A percentile compares a stretch with the other conserved stretches of the same genome.
Evolutionary conservation across 1,139 yeast species (phyloP).

Genomic region (Nakaseomyces delphensis): DNA sequence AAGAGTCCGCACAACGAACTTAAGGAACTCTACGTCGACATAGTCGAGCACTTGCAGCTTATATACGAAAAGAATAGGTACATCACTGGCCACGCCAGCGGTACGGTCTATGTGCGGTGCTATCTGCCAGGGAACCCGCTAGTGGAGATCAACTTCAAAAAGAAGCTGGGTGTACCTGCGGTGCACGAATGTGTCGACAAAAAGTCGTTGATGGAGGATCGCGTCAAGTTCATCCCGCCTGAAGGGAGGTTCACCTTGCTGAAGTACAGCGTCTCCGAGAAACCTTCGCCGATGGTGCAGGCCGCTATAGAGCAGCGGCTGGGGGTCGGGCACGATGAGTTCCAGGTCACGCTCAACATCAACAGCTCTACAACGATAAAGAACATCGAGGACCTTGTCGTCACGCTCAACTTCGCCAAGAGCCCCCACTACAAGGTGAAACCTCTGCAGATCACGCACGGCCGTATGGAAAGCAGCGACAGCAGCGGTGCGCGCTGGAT

Average conservation of each 20-base stretch:
- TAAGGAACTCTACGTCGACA: slow-evolving; percentile 76
- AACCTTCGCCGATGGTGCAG: slow-evolving; percentile 40
- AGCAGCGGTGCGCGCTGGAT: slow-evolving; percentile 62
- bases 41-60: slow-evolving; percentile 50
- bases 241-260: slow-evolving; percentile 67
- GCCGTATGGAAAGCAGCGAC: slow-evolving; percentile 32
- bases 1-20: slow-evolving; percentile 52
- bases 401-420: slow-evolving; percentile 41
- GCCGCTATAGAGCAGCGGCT: slow-evolving; percentile 52
- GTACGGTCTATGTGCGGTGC: slow-evolving; percentile 54
- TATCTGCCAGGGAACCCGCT: slow-evolving; percentile 71
- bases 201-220: slow-evolving; percentile 9
- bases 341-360: slow-evolving; percentile 60
- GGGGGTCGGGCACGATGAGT: slow-evolving; percentile 59
- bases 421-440: slow-evolving; percentile 17
- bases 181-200: slow-evolving; percentile 36
- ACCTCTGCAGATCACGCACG: slow-evolving; percentile 27
- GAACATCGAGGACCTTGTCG: slow-evolving; percentile 47
- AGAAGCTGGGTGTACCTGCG: slow-evolving; percentile 44
- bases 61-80: slow-evolving; percentile 14
- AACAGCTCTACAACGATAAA: slow-evolving; percentile 43
- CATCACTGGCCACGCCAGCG: slow-evolving; percentile 47
- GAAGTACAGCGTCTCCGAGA: slow-evolving; percentile 43
- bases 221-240: slow-evolving; percentile 66
- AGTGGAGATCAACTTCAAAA: slow-evolving; percentile 45